These are phyloP conservation scores for Mycena haematopus DNA, from an alignment of 768 basidiomycete genomes.

Conservation along the genomic window DNA sequence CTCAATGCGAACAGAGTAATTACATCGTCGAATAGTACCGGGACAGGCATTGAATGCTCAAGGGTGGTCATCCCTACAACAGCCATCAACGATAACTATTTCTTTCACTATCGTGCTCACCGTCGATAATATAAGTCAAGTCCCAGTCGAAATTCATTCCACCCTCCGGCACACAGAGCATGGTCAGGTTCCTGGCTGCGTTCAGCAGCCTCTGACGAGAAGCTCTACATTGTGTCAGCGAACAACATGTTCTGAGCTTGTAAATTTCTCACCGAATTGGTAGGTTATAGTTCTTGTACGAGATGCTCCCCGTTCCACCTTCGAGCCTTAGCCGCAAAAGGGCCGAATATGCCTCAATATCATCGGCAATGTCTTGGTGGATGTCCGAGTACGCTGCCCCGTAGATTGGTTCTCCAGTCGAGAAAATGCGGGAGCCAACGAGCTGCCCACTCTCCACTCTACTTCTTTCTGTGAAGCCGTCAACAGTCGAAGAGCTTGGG, in stretches of 20 bases:
- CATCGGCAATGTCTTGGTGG: slow-evolving; percentile 69
- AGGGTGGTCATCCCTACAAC: slow-evolving; percentile 76
- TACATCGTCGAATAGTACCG: slow-evolving; percentile 71
- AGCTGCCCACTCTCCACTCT: slow-evolving; percentile 72
- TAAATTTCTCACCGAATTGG: slow-evolving; percentile 58
- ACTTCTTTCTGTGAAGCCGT: slow-evolving; percentile 69
- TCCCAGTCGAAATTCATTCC: slow-evolving; percentile 87
- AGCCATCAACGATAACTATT: background rate
- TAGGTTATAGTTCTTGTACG: slow-evolving; percentile 81
- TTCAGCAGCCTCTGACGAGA: slow-evolving; percentile 70
- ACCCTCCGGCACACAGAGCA: slow-evolving; percentile 79
- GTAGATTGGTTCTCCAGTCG: slow-evolving; percentile 70
- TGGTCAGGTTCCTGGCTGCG: slow-evolving; percentile 64
- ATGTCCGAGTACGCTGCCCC: slow-evolving; percentile 51
- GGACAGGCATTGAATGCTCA: slow-evolving; percentile 73
- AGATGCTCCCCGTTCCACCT: slow-evolving; percentile 71
- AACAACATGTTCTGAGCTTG: background rate
- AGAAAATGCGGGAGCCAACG: slow-evolving; percentile 76
- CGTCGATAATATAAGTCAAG: slow-evolving; percentile 79
- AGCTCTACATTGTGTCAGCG: slow-evolving; percentile 40
- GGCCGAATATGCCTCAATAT: slow-evolving; percentile 68
- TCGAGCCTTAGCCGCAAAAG: slow-evolving; percentile 73
- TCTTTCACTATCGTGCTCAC: slow-evolving; percentile 41
- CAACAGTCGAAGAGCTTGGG: slow-evolving; percentile 68
- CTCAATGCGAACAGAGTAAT: slow-evolving; percentile 66